phyloP scores from a whole-genome alignment of 495 filamentous ascomycete species.

The Aspergillus panamensis region DNA sequence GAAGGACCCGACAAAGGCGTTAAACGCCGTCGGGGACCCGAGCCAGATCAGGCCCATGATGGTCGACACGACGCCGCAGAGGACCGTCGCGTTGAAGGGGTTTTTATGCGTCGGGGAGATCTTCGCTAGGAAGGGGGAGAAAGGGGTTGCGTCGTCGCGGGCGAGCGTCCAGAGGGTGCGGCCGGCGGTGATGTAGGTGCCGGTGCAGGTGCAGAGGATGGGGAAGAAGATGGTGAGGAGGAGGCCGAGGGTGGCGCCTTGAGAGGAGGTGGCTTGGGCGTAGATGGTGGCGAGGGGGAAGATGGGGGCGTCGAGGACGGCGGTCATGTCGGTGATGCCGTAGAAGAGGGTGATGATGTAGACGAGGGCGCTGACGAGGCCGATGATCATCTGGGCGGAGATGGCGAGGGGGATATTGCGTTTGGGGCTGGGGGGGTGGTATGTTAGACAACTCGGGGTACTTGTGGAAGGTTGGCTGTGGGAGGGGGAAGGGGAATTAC shows the following conservation, averaged over 20 bases:
- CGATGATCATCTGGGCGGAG: constrained; percentile 46
- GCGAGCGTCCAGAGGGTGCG: constrained; percentile 78
- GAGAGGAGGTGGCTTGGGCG: constrained; percentile 66
- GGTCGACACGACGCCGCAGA: constrained; percentile 56
- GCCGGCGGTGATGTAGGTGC: constrained; percentile 70
- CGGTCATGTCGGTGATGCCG: constrained; percentile 40
- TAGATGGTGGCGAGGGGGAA: constrained; percentile 81
- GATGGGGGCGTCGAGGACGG: constrained; percentile 41
- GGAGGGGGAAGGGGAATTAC: constrained; percentile 27
- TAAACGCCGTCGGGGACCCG: constrained; percentile 71
- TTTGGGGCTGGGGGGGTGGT: constrained; percentile 38
- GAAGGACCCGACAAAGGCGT: constrained; percentile 69
- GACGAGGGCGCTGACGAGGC: constrained; percentile 47
- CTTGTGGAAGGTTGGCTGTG: background rate
- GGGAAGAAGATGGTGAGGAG: constrained; percentile 68
- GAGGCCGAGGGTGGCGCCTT: constrained; percentile 52
- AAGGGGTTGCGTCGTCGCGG: constrained; percentile 59
- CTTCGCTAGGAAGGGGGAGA: constrained; percentile 35
- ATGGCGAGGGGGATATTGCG: constrained; percentile 53
- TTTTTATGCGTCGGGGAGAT: constrained; percentile 51
- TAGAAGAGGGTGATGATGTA: constrained; percentile 55
- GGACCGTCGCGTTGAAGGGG: constrained; percentile 66
- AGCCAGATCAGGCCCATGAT: constrained; percentile 71
- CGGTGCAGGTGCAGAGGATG: constrained; percentile 58
- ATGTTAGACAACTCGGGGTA: background rate